Base-by-base conservation (phyloP, 129 eudicot species). In the Deinandra increscens region DNA sequence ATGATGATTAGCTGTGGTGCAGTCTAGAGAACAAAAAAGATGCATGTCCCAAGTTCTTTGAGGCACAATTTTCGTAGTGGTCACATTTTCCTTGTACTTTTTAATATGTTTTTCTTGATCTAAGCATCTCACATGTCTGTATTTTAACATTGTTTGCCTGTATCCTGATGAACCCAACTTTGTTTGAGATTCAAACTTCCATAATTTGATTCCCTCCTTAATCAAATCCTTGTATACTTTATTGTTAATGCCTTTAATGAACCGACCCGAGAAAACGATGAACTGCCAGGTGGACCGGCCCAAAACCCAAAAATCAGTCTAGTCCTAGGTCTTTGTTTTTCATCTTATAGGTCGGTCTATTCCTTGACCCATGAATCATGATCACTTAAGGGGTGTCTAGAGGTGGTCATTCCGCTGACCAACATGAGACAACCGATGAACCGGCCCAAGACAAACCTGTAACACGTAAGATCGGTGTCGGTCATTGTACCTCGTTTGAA, bases 51-150 rank as follows among this genome's bases (percentile, higher is more conserved):
- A 17, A 38, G 54, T 64, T 73, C 22, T 60, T 73, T 23, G 64
- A 37, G 53, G 64, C 64, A 15, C 71, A 48, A 33, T 72, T 73
- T 49, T 49, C 54, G n/a, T 74, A 64, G 50, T 64, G 23, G 71
- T 51, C 71, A 33, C 44, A 73, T 50, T 74, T 74, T 14, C 13
- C 11, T 64, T 50, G 71, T 74, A 53, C 26, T 14, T 14, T 64
- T 64, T 14, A 29, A 31, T 48, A 70, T 39, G 29, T 6, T 41
- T 63, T 64, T 36, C 56, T 64, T 73, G 53, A 62, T 48, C 70
- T 14, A 63, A 62, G 60, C 39, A 41, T 69, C 5, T 73, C 69
- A 50, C 62, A 39, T 12, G 49, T 73, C 13, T 73, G 72, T 64
- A 64, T 31, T 64, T 64, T 64, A 38, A 41, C 72, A 64, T 74